Evolutionary conservation across 257 asterid genomes (phyloP).

Genomic region (Leptodermis oblonga): DNA sequence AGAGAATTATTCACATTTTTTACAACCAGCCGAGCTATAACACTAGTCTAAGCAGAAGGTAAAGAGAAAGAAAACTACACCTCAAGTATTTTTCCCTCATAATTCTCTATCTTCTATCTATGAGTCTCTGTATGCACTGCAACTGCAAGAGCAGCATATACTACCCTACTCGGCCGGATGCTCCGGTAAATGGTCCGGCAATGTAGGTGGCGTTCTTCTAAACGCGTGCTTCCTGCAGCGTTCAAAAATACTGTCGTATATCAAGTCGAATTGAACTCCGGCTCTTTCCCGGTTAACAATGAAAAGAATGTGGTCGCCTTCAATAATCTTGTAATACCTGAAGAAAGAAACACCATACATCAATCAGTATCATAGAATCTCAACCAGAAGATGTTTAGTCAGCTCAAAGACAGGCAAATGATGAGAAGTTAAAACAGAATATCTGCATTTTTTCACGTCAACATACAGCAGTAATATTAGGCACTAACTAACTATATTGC

Average conservation of each 20-base stretch:
- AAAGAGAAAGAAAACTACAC: background rate
- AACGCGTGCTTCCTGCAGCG: slow-evolving; percentile 88
- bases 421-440: no score
- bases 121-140: background rate
- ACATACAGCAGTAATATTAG: no score
- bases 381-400: background rate
- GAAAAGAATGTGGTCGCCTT: slow-evolving; percentile 94
- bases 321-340: slow-evolving; percentile 93
- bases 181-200: slow-evolving; percentile 57
- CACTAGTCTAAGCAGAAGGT: background rate
- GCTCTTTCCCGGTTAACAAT: slow-evolving; percentile 92
- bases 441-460: no score
- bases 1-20: slow-evolving; percentile 15
- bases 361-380: background rate
- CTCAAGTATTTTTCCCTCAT: background rate
- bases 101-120: slow-evolving; percentile 14
- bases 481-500: no score
- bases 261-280: slow-evolving; percentile 79
- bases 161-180: slow-evolving; percentile 14
- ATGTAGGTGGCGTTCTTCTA: slow-evolving; percentile 45
- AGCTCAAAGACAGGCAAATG: background rate
- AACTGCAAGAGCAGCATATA: slow-evolving; percentile 1
- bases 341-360: background rate
- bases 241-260: slow-evolving; percentile 89
- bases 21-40: slow-evolving; percentile 9